Evolutionary conservation across 108 stramenopile species (phyloP), one percentile per base, ranked within the genome.

Genomic region (Aurantiochytrium sp.): DNA sequence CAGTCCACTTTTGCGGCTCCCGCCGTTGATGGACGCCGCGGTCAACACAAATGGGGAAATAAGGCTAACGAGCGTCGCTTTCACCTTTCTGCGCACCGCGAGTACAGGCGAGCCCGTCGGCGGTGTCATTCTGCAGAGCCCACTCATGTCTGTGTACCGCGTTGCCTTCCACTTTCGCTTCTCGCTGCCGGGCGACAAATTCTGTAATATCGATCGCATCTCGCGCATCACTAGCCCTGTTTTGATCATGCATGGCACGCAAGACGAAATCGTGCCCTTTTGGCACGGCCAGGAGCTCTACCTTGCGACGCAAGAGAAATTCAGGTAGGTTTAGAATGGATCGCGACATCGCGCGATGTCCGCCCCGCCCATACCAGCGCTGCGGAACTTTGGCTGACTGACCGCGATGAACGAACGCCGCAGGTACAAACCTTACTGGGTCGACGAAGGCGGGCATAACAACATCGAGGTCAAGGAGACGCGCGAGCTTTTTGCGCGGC

Each of bases 221-320:
- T 92, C 95, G 19, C 15, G 87, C 37, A 95, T 96, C 48, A 85
- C 90, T 39, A 96, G 97, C 91, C 97, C 98, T 19, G 93, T 97
- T 27, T 97, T 97, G 85, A 95, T 97, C 69, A 90, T 97, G 36
- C 96, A 97, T 85, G 96, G 96, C 45, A 96, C 96, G 68, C 96
- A 96, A 81, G 96, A 97, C 90, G 96, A 97, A 90, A 96, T 97
- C 12, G 96, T 97, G 19, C 96, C 96, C 1, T 97, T 97, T 90
- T 96, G 95, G 95, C 96, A 97, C 86, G 96, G 96, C 8, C 93
- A 97, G 90, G 95, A 97, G 19, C 87, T 98, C 10, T 98, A 97
- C 86, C 68, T 97, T 68, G 94, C 95, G 19, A 89, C 97, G 68
- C 94, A 86, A 19, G 94, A 95, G 86, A 90, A 91, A 32, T 98